Conservation (phyloP, 257 asterid genomes). For the Handroanthus guayacan region DNA sequence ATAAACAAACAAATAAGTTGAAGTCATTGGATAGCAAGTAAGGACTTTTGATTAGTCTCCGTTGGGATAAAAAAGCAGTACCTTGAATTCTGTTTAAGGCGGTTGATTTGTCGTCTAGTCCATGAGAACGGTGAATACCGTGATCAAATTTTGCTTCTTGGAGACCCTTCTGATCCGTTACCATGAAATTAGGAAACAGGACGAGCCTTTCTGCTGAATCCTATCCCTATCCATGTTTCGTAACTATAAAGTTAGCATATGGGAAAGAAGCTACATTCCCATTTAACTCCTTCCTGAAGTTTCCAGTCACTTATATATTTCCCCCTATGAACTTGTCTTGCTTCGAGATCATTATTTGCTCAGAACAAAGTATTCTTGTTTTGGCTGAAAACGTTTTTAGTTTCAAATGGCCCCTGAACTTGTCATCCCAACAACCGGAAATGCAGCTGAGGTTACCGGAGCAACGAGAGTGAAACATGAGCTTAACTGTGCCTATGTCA, state of each 20-base stretch:
- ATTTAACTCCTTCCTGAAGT: not conserved
- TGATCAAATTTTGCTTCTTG: slow-evolving; percentile 17
- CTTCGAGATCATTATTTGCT: slow-evolving; percentile 3
- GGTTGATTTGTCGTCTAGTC: slow-evolving; percentile 27
- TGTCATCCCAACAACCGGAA: not conserved
- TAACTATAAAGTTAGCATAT: slow-evolving; percentile 17
- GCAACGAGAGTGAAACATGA: not conserved
- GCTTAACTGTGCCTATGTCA: slow-evolving; percentile 42
- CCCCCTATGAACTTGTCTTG: not conserved
- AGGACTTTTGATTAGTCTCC: slow-evolving; percentile 25
- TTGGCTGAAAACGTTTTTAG: not conserved
- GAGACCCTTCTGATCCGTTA: slow-evolving; percentile 18
- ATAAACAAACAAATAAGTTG: slow-evolving; percentile 30
- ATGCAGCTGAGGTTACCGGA: slow-evolving; percentile 21
- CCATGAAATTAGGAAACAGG: slow-evolving; percentile 22
- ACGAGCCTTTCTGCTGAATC: not conserved
- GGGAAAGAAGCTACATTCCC: not conserved
- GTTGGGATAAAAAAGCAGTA: slow-evolving; percentile 30
- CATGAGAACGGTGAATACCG: slow-evolving; percentile 25
- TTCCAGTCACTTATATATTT: slow-evolving; percentile 10
- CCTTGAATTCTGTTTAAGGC: slow-evolving; percentile 19
- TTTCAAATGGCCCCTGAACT: slow-evolving; percentile 36
- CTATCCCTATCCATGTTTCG: not conserved
- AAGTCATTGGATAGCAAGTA: slow-evolving; percentile 36
- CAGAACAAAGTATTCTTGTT: not conserved